Percentiles rank a stretch among this genome's conserved stretches.
phyloP scores from a whole-genome alignment of 2,329 filamentous ascomycete species.

The Epichloe uncinata region DNA sequence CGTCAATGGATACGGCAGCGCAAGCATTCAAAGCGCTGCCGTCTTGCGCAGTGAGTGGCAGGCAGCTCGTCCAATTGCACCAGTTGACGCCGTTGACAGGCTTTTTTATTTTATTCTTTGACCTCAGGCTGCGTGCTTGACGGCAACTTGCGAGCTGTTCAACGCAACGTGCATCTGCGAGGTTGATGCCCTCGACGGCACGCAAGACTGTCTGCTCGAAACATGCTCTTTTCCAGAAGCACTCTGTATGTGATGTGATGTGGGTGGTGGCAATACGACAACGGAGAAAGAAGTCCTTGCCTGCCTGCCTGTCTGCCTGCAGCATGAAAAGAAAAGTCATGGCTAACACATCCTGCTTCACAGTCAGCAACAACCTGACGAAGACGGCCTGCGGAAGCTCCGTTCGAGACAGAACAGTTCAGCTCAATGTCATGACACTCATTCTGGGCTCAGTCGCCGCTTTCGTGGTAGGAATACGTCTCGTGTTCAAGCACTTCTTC shows the following conservation, averaged over 20 bases:
- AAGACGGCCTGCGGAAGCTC: not conserved
- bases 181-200: not conserved
- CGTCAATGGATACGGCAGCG: not conserved
- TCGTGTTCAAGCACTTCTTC: constrained; percentile 22
- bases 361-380: constrained; percentile 1
- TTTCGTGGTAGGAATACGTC: constrained; percentile 23
- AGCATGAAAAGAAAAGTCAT: too few species aligned
- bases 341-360: too few species aligned
- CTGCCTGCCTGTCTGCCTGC: too few species aligned
- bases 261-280: too few species aligned
- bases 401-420: not conserved
- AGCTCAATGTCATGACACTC: not conserved
- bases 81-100: too few species aligned
- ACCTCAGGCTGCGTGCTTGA: not conserved
- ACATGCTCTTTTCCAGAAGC: not conserved
- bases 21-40: not conserved
- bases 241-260: not conserved
- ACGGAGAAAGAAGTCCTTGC: too few species aligned
- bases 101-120: not conserved
- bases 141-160: not conserved
- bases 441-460: constrained; percentile 5
- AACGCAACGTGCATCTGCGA: not conserved
- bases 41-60: not conserved
- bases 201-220: not conserved
- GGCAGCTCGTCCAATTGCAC: too few species aligned